Evolutionary conservation across 2,329 filamentous ascomycete genomes (phyloP).

Genomic region (Venturia aucupariae): DNA sequence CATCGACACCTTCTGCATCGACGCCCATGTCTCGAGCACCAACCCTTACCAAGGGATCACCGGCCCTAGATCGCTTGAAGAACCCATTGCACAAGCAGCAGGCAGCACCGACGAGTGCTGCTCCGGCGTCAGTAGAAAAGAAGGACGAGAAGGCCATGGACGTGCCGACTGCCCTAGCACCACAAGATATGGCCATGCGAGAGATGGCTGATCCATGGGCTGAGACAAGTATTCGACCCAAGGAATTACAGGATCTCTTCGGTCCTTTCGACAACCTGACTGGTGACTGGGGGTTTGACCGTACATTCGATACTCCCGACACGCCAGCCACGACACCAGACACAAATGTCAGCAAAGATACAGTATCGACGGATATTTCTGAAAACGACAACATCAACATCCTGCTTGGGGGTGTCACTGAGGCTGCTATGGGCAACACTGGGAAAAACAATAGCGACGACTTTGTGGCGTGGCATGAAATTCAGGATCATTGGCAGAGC

Average conservation of each 20-base stretch:
- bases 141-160: neutral
- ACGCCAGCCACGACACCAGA: conserved; percentile 9
- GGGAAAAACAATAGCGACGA: neutral
- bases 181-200: neutral
- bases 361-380: conserved; percentile 8
- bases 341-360: conserved; percentile 9
- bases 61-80: conserved; percentile 3
- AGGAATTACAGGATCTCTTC: conserved; percentile 13
- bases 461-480: conserved; percentile 6
- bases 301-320: neutral
- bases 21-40: conserved; percentile 13
- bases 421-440: conserved; percentile 1
- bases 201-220: conserved; percentile 3
- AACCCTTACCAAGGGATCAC: conserved; percentile 9
- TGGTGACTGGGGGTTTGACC: conserved; percentile 5
- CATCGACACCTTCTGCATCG: neutral
- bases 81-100: conserved; percentile 7
- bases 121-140: neutral
- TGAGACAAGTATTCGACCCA: neutral
- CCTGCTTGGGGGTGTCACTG: neutral
- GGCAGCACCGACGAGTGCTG: conserved; percentile 3
- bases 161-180: neutral
- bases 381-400: conserved; percentile 12
- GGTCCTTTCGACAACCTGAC: conserved; percentile 6
- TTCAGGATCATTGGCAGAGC: conserved; percentile 5